Evolutionary conservation across 768 basidiomycete genomes (phyloP).

Genomic region (Pleurotus platypus): DNA sequence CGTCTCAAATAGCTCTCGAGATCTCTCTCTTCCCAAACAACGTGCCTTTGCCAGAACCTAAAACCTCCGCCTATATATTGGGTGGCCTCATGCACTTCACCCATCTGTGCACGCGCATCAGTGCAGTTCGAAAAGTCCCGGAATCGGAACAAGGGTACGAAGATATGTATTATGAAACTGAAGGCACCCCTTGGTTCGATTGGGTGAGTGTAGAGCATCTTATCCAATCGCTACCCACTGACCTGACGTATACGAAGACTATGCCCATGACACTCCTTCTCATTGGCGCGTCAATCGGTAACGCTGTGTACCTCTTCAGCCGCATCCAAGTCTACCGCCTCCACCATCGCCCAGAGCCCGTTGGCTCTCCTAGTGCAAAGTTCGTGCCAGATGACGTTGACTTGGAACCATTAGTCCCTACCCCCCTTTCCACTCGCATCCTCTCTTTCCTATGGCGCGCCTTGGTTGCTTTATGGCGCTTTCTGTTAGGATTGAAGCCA

Average conservation of each 20-base stretch:
- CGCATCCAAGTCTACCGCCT: constrained; percentile 69
- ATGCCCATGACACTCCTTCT: constrained; percentile 58
- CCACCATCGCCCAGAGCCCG: constrained; percentile 56
- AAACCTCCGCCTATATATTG: constrained; percentile 61
- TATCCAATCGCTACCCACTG: constrained; percentile 3
- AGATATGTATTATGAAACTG: constrained; percentile 68
- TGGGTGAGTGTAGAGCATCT: constrained; percentile 51
- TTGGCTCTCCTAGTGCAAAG: constrained; percentile 66
- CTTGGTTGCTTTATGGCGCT: constrained; percentile 59
- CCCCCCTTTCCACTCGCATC: constrained; percentile 44
- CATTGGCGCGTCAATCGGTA: constrained; percentile 50
- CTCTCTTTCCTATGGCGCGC: constrained; percentile 43
- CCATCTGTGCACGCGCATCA: constrained; percentile 63
- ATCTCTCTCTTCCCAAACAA: constrained; percentile 83
- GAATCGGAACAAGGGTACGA: constrained; percentile 78
- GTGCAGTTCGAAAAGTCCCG: constrained; percentile 49
- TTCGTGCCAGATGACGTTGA: constrained; percentile 58
- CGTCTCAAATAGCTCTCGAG: constrained; percentile 72
- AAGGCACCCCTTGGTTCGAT: constrained; percentile 68
- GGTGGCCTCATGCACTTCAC: constrained; percentile 65
- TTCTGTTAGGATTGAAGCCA: constrained; percentile 60
- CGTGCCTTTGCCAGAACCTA: constrained; percentile 65
- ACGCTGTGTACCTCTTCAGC: constrained; percentile 66
- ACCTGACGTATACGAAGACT: constrained; percentile 39
- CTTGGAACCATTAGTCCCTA: constrained; percentile 37